These are phyloP conservation scores for Candida wancherniae DNA, from an alignment of 805 yeast species.

Conservation along the genomic window DNA sequence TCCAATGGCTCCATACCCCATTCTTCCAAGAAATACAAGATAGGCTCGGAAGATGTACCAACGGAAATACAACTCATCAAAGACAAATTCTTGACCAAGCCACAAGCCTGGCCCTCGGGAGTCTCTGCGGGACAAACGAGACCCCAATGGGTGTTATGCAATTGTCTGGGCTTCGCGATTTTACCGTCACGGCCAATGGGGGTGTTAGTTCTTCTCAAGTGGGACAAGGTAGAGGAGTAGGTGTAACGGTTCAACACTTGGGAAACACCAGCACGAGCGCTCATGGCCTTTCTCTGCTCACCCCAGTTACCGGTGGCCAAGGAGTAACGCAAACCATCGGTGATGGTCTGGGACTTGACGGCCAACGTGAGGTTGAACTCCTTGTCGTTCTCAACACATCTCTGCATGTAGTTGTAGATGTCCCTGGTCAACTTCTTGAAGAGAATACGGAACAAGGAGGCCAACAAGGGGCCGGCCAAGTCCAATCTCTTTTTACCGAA, in stretches of 20 bases:
- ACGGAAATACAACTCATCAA: conserved; percentile 97
- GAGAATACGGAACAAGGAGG: conserved; percentile 88
- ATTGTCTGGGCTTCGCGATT: conserved; percentile 96
- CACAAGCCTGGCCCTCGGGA: conserved; percentile 99
- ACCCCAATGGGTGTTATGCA: conserved; percentile 99
- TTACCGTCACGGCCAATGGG: conserved; percentile 99
- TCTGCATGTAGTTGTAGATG: conserved; percentile 96
- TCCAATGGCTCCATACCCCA: conserved; percentile 99
- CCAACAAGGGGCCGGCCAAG: conserved; percentile 96
- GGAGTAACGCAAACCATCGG: conserved; percentile 95
- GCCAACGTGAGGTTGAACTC: conserved; percentile 96
- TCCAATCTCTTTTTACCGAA: conserved; percentile 98
- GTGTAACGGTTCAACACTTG: conserved; percentile 98
- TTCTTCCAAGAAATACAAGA: conserved; percentile 87
- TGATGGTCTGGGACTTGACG: conserved; percentile 93
- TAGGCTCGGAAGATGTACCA: conserved; percentile 96
- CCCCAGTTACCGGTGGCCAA: conserved; percentile 99
- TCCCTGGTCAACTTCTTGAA: conserved; percentile 95
- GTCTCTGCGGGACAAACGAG: conserved; percentile 99
- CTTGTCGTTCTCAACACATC: conserved; percentile 96
- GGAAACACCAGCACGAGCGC: conserved; percentile 98
- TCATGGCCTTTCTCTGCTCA: conserved; percentile 99
- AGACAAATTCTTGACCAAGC: conserved; percentile 92
- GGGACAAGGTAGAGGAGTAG: conserved; percentile 96
- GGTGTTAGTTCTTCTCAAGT: conserved; percentile 97